These are phyloP conservation scores for Fusarium sp. DNA, from an alignment of 2,329 filamentous ascomycete genomes.

Conservation along the genomic window DNA sequence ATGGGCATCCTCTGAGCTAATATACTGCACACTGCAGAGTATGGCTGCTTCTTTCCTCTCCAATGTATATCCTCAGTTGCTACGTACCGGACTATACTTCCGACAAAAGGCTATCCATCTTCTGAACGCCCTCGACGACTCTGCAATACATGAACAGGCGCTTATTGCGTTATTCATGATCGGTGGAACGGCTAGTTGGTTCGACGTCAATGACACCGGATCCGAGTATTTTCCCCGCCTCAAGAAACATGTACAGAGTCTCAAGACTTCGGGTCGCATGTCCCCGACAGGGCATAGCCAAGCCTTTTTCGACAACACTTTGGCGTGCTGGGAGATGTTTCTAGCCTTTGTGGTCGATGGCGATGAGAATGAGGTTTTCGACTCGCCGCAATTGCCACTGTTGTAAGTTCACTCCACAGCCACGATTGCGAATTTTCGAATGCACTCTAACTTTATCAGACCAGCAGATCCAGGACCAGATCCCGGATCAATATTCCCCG, in stretches of 20 bases:
- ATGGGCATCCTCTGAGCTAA: neutral
- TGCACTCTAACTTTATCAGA: fast-evolving
- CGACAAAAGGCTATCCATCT: neutral
- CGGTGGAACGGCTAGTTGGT: neutral
- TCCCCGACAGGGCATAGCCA: fast-evolving
- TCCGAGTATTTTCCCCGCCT: neutral
- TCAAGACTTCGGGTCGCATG: neutral
- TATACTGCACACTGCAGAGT: neutral
- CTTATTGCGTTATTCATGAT: neutral
- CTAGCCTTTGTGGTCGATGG: neutral
- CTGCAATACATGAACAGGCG: neutral
- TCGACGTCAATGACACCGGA: fast-evolving
- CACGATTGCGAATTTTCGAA: neutral
- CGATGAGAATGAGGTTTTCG: neutral
- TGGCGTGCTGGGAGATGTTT: neutral
- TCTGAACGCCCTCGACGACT: fast-evolving
- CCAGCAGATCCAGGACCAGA: fast-evolving
- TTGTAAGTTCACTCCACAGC: neutral
- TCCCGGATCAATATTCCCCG: neutral
- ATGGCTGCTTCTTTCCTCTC: neutral
- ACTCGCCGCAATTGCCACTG: fast-evolving
- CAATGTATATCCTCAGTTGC: neutral
- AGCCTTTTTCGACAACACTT: neutral
- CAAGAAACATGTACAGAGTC: neutral
- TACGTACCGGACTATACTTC: neutral